Evolutionary conservation across 1,284 basidiomycete genomes (phyloP).

Genomic region (Cutaneotrichosporon arboriforme): DNA sequence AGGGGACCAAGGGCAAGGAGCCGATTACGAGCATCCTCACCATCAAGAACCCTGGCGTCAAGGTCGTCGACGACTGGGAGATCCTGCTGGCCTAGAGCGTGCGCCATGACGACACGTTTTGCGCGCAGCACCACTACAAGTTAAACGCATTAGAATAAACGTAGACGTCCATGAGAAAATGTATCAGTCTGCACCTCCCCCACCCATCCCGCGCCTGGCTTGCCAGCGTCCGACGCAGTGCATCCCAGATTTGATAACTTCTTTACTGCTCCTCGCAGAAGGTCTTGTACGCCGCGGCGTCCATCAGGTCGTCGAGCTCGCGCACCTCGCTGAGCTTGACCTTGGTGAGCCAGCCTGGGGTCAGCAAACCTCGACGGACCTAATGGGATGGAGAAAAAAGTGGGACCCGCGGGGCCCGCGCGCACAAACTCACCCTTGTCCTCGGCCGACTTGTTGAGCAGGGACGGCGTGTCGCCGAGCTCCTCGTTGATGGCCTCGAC

Average conservation of each 20-base stretch:
- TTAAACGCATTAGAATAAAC: too few species aligned
- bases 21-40: conserved; percentile 60
- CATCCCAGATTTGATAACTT: too few species aligned
- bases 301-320: conserved; percentile 72
- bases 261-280: conserved; percentile 55
- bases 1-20: conserved; percentile 42
- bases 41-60: conserved; percentile 73
- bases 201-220: too few species aligned
- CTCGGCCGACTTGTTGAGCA: conserved; percentile 87
- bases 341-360: conserved; percentile 54
- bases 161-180: too few species aligned
- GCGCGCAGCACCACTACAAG: too few species aligned
- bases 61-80: conserved; percentile 64
- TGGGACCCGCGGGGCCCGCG: too few species aligned
- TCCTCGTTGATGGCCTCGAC: conserved; percentile 73
- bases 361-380: not conserved
- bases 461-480: conserved; percentile 64
- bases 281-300: conserved; percentile 70
- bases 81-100: conserved; percentile 44
- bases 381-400: not conserved
- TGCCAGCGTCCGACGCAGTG: too few species aligned
- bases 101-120: too few species aligned
- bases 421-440: conserved; percentile 65
- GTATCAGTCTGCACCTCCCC: too few species aligned
- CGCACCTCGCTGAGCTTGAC: conserved; percentile 72